These are phyloP conservation scores for Kwoniella europaea DNA, from an alignment of 768 basidiomycete genomes.

Conservation along the genomic window DNA sequence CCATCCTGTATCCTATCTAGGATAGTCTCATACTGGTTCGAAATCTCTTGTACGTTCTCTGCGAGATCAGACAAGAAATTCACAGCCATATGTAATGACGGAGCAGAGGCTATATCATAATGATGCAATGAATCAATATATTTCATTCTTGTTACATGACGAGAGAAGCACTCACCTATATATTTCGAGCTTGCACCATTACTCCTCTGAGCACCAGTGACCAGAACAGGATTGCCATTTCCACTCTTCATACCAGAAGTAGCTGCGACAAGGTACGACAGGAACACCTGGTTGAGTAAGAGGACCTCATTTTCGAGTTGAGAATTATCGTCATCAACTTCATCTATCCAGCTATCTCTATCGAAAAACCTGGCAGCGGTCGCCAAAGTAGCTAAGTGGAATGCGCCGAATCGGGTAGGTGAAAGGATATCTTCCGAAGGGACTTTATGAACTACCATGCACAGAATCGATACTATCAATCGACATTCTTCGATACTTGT, in stretches of 20 bases:
- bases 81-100: constrained; percentile 38
- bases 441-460: constrained; percentile 71
- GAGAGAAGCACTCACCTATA: constrained; percentile 24
- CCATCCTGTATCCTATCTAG: constrained; percentile 33
- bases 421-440: constrained; percentile 71
- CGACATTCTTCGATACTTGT: constrained; percentile 78
- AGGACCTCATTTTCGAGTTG: constrained; percentile 30
- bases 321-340: constrained; percentile 57
- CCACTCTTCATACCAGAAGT: constrained; percentile 43
- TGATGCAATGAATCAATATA: not conserved
- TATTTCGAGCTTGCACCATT: constrained; percentile 31
- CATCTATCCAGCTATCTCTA: constrained; percentile 65
- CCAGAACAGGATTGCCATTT: constrained; percentile 45
- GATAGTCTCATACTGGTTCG: constrained; percentile 34
- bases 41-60: constrained; percentile 34
- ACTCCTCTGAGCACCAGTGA: constrained; percentile 38
- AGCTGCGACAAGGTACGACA: constrained; percentile 43
- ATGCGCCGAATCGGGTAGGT: constrained; percentile 75
- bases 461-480: constrained; percentile 74
- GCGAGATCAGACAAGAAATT: constrained; percentile 37
- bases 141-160: not conserved
- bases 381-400: constrained; percentile 77
- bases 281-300: constrained; percentile 38
- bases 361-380: constrained; percentile 75
- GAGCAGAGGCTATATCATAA: constrained; percentile 37